A percentile compares a stretch with the other conserved stretches of the same genome.
These are phyloP conservation scores for grape (Vitis vinifera) DNA, from an alignment of 164 flowering plant species.

Conservation along the genomic window DNA sequence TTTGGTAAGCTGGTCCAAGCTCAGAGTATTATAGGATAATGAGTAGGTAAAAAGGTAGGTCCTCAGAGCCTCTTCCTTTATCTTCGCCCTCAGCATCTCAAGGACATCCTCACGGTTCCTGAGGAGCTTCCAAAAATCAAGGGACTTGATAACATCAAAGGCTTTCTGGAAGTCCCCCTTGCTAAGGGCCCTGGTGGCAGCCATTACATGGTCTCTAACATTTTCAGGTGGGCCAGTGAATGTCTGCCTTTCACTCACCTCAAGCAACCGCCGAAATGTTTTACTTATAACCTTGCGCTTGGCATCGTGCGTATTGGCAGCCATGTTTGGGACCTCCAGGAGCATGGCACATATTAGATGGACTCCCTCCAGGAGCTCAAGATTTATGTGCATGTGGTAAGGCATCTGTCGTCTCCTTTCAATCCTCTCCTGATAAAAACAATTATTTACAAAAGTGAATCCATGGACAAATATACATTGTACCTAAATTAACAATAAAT, in stretches of 20 bases:
- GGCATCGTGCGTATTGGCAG: slow-evolving; percentile 70
- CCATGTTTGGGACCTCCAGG: slow-evolving; percentile 97
- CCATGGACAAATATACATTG: neutral
- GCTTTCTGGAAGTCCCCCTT: slow-evolving; percentile 78
- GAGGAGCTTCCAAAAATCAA: slow-evolving; percentile 84
- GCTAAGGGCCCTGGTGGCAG: slow-evolving; percentile 80
- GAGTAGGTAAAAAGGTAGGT: slow-evolving; percentile 81
- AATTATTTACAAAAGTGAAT: neutral
- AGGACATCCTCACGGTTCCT: slow-evolving; percentile 60
- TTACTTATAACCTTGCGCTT: slow-evolving; percentile 86
- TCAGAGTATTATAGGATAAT: slow-evolving; percentile 63
- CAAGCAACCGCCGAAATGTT: slow-evolving; percentile 79
- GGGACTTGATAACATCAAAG: slow-evolving; percentile 67
- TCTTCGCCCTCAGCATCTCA: slow-evolving; percentile 75
- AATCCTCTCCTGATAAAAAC: slow-evolving; percentile 68
- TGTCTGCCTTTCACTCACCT: slow-evolving; percentile 81
- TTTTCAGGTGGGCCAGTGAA: slow-evolving; percentile 93
- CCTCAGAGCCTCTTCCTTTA: slow-evolving; percentile 89
- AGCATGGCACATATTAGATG: slow-evolving; percentile 93
- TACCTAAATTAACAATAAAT: no score
- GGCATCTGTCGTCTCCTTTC: slow-evolving; percentile 98
- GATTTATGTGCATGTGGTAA: slow-evolving; percentile 98
- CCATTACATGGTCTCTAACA: slow-evolving; percentile 92
- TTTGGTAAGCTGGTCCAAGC: slow-evolving; percentile 66
- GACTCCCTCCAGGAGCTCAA: slow-evolving; percentile 90